phyloP scores from a whole-genome alignment of 192 early-diverging fungal species.

The Dispira parvispora region DNA sequence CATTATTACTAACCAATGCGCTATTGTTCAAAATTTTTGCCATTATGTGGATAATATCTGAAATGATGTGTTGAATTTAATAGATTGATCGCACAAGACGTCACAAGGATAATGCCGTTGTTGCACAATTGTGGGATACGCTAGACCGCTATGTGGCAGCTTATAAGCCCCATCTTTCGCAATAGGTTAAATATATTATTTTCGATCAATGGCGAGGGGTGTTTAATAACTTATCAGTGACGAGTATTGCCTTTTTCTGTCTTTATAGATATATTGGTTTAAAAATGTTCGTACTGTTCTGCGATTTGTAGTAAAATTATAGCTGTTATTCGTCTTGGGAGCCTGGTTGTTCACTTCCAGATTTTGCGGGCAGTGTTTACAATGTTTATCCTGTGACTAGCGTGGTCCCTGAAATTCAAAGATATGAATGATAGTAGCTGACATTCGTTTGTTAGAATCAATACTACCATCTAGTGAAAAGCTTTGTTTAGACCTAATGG shows the following conservation, averaged over 20 bases:
- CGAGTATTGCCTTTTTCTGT: neutral
- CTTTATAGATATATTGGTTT: too few species aligned
- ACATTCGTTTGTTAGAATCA: too few species aligned
- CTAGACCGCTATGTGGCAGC: conserved; percentile 31
- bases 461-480: too few species aligned
- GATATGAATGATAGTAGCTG: too few species aligned
- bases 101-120: conserved; percentile 34
- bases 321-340: too few species aligned
- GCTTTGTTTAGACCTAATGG: too few species aligned
- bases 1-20: neutral
- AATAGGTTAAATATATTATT: neutral
- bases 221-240: neutral
- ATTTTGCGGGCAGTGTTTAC: too few species aligned
- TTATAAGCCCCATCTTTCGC: conserved; percentile 21
- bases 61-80: neutral
- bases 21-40: neutral
- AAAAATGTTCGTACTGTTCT: too few species aligned
- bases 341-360: too few species aligned
- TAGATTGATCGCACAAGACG: conserved; percentile 37
- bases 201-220: neutral
- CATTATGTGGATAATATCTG: neutral
- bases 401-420: too few species aligned
- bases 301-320: too few species aligned
- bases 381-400: too few species aligned
- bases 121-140: conserved; percentile 37